Evolutionary conservation across 345 rosid genomes (phyloP).

Genomic region (Camelina hispida): DNA sequence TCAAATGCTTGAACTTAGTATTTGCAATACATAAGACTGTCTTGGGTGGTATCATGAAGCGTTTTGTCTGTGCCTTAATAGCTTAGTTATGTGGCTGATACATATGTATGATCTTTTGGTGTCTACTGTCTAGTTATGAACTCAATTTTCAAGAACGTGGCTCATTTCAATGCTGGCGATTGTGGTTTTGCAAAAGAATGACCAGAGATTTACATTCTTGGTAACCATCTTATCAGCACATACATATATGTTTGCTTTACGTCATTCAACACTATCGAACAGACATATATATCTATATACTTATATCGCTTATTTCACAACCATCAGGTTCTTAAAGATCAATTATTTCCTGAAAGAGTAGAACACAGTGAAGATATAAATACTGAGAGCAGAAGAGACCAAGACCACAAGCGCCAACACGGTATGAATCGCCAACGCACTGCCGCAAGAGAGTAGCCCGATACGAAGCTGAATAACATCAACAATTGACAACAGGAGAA

Average conservation of each 20-base stretch:
- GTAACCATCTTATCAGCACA: background rate
- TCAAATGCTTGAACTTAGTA: background rate
- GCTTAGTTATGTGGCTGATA: background rate
- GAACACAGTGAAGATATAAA: slow-evolving; percentile 42
- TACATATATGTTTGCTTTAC: background rate
- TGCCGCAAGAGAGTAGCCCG: slow-evolving; percentile 43
- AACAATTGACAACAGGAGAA: slow-evolving; percentile 39
- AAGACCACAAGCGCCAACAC: slow-evolving; percentile 40
- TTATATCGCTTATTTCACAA: background rate
- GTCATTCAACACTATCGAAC: background rate
- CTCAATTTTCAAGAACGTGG: background rate
- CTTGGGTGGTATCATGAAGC: background rate
- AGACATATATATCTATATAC: background rate
- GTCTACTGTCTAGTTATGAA: background rate
- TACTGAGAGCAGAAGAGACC: slow-evolving; percentile 42
- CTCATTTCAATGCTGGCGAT: background rate
- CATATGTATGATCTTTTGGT: background rate
- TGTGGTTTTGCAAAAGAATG: background rate
- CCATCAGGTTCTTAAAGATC: background rate
- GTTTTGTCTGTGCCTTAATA: background rate
- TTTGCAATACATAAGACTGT: background rate
- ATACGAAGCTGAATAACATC: slow-evolving; percentile 42
- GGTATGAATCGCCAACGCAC: slow-evolving; percentile 25
- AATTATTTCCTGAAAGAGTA: slow-evolving; percentile 47
- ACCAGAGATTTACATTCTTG: slow-evolving; percentile 2